phyloP scores from a whole-genome alignment of 805 yeast species.

The Ogataea ramenticola region DNA sequence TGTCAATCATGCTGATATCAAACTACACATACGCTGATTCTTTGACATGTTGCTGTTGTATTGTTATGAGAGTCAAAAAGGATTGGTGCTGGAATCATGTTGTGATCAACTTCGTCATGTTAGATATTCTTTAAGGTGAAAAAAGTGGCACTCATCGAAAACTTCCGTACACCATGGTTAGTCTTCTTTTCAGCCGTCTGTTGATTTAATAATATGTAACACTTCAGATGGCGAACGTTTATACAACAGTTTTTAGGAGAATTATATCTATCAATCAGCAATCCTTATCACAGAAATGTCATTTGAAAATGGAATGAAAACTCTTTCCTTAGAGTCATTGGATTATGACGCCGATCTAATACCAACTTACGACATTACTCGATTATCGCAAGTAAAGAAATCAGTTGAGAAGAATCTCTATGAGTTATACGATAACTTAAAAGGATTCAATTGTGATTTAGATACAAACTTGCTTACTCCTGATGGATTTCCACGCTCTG shows the following conservation, averaged over 20 bases:
- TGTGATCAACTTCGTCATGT: too few species aligned
- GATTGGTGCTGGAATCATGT: too few species aligned
- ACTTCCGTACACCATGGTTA: too few species aligned
- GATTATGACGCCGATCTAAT: slow-evolving; percentile 11
- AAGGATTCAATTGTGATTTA: slow-evolving; percentile 36
- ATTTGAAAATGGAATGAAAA: slow-evolving; percentile 16
- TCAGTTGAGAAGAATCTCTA: slow-evolving; percentile 34
- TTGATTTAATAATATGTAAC: too few species aligned
- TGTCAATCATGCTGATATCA: too few species aligned
- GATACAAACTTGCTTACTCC: slow-evolving; percentile 50
- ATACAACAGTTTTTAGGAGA: too few species aligned
- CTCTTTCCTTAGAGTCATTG: slow-evolving; percentile 11
- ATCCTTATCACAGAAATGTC: slow-evolving; percentile 18
- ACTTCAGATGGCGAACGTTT: too few species aligned
- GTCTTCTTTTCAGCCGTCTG: too few species aligned
- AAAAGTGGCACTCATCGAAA: too few species aligned
- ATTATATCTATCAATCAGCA: too few species aligned
- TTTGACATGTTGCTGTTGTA: neutral
- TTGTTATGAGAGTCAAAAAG: too few species aligned
- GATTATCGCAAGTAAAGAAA: slow-evolving; percentile 26
- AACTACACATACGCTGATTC: neutral
- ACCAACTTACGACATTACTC: slow-evolving; percentile 7
- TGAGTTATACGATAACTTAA: slow-evolving; percentile 35
- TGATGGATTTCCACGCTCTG: slow-evolving; percentile 85
- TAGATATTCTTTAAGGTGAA: too few species aligned